Base-by-base conservation (phyloP, 2,329 filamentous ascomycete species). In the Diaporthe velutina region DNA sequence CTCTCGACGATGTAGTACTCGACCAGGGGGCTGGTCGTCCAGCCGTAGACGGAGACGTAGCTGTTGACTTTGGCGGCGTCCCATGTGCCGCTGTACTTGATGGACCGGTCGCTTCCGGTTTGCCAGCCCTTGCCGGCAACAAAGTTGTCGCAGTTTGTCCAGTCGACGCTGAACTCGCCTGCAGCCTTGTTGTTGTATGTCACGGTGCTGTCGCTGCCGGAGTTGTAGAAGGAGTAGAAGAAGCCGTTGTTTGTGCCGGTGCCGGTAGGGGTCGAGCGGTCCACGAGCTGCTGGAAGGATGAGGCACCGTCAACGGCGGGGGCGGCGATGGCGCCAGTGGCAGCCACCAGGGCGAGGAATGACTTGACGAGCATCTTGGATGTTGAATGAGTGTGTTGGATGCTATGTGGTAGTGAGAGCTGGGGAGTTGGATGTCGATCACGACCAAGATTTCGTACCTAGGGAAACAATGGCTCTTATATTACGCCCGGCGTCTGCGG, bases 71-170 rank as follows among this genome's bases (percentile, higher is more conserved):
- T 80, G 76, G 78, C 80, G 67, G 77, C 78, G 72, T 79, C 77
- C 79, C 79, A 82, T 58, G 81, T 80, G 60, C 79, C 80, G 72
- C 77, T 79, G 75, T 81, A 81, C 38, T 73, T 73, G 55, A 81
- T 76, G n/a, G 68, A 75, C 38, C 73, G 74, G n/a, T 79, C 77
- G 70, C 77, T 78, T 75, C 89, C 89, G 42, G 88, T 85, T 74
- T 85, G 86, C 89, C 90, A 91, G 58, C 90, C 90, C 82, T 91
- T 91, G 75, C 89, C 90, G 76, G 83, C 88, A 55, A 90, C 88
- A 71, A 90, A 88, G 83, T 90, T 89, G 70, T 86, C 86, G 38
- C 79, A 81, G 80, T 85, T 83, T 67, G 76, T 80, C 86, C 86
- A 89, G 57, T 77, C 79, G 2, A 85, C 82, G 40, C 76, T 81